Percentiles rank a stretch among this genome's conserved stretches.
Evolutionary conservation across 2,329 filamentous ascomycete species (phyloP).

Genomic region (Clarireedia paspali): DNA sequence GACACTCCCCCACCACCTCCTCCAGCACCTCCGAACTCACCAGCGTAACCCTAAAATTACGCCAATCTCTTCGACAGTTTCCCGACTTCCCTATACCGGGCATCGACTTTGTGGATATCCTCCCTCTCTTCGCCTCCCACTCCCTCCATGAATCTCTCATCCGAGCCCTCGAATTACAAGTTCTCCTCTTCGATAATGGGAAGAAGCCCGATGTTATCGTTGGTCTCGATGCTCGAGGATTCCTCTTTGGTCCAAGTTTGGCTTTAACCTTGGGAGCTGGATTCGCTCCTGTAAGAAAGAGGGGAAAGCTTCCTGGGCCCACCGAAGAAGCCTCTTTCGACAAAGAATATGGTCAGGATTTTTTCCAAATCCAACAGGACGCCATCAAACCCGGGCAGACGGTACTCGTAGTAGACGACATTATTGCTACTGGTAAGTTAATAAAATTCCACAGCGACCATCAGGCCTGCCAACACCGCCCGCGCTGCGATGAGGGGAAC

Average conservation of each 20-base stretch:
- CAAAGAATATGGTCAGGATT: slow-evolving; percentile 95
- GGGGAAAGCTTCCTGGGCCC: slow-evolving; percentile 89
- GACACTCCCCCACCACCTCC: slow-evolving; percentile 26
- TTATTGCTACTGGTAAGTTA: slow-evolving; percentile 90
- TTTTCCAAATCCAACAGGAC: slow-evolving; percentile 91
- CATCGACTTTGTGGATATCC: slow-evolving; percentile 96
- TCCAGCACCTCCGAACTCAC: slow-evolving; percentile 29
- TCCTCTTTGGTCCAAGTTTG: slow-evolving; percentile 87
- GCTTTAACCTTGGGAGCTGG: slow-evolving; percentile 74
- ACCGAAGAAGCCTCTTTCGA: slow-evolving; percentile 78
- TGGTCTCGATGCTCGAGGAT: slow-evolving; percentile 88
- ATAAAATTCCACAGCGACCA: not conserved
- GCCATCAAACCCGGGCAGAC: slow-evolving; percentile 79
- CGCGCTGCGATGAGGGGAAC: not conserved
- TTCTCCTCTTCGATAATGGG: slow-evolving; percentile 53
- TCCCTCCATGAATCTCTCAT: slow-evolving; percentile 68
- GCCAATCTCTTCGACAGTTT: slow-evolving; percentile 71
- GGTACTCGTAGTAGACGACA: slow-evolving; percentile 91
- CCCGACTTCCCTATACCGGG: slow-evolving; percentile 87
- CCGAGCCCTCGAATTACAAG: slow-evolving; percentile 77
- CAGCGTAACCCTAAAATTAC: slow-evolving; percentile 59
- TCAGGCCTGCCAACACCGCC: not conserved
- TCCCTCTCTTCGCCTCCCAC: slow-evolving; percentile 84
- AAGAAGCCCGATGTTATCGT: slow-evolving; percentile 80
- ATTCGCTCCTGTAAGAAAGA: slow-evolving; percentile 91